A percentile compares a stretch with the other conserved stretches of the same genome.
phyloP scores from a whole-genome alignment of 1,139 yeast species.

The Suhomyces maxii region DNA sequence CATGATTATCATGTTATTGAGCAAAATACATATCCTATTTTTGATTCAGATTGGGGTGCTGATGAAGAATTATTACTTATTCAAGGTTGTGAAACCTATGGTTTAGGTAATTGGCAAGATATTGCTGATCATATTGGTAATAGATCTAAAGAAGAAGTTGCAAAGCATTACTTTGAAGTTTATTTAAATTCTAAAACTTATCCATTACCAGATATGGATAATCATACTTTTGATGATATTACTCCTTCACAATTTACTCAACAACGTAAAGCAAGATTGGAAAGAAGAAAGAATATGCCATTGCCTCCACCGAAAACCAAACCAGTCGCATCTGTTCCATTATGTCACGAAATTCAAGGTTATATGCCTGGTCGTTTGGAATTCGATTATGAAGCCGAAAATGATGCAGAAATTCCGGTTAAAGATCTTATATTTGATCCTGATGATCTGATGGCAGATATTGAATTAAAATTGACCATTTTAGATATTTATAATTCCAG shows the following conservation, averaged over 20 bases:
- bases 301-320: slow-evolving; percentile 78
- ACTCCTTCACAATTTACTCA: slow-evolving; percentile 70
- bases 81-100: slow-evolving; percentile 89
- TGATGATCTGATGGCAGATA: slow-evolving; percentile 84
- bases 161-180: slow-evolving; percentile 69
- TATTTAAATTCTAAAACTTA: slow-evolving; percentile 70
- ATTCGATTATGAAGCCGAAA: slow-evolving; percentile 93
- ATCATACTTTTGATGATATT: slow-evolving; percentile 50
- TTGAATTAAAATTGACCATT: slow-evolving; percentile 83
- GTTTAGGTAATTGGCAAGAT: slow-evolving; percentile 97
- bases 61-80: slow-evolving; percentile 88
- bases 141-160: slow-evolving; percentile 88
- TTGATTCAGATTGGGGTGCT: slow-evolving; percentile 94
- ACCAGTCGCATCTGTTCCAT: slow-evolving; percentile 89
- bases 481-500: slow-evolving; percentile 88
- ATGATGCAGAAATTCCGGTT: slow-evolving; percentile 91
- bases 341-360: slow-evolving; percentile 96
- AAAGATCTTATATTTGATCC: slow-evolving; percentile 96
- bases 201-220: slow-evolving; percentile 80
- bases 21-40: slow-evolving; percentile 92
- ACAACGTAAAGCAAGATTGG: slow-evolving; percentile 69
- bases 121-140: slow-evolving; percentile 94
- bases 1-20: slow-evolving; percentile 92
- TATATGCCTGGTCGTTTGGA: slow-evolving; percentile 98
- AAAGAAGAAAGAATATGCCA: slow-evolving; percentile 60